Conservation (phyloP, 805 yeast species). For the Schizosaccharomyces japonicus region DNA sequence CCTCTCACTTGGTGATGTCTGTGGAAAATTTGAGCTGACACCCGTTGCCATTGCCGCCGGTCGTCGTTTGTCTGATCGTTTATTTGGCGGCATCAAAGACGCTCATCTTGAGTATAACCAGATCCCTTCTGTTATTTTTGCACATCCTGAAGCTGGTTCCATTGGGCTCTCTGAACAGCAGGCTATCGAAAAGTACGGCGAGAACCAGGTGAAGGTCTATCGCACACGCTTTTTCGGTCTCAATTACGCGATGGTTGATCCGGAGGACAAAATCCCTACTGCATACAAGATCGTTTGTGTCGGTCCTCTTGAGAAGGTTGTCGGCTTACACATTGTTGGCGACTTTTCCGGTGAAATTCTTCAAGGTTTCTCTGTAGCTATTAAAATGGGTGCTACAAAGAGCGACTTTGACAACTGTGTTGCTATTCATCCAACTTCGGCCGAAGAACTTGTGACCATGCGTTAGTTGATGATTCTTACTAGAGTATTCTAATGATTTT, state of each 20-base stretch:
- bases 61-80: slow-evolving; percentile 70
- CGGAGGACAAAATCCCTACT: slow-evolving; percentile 48
- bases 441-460: slow-evolving; percentile 96
- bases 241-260: slow-evolving; percentile 71
- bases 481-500: too few species aligned
- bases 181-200: slow-evolving; percentile 60
- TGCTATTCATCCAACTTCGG: slow-evolving; percentile 95
- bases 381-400: slow-evolving; percentile 96
- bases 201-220: slow-evolving; percentile 58
- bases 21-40: slow-evolving; percentile 69
- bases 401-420: slow-evolving; percentile 84
- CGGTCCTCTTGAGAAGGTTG: slow-evolving; percentile 73
- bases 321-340: slow-evolving; percentile 85
- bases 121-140: slow-evolving; percentile 87
- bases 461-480: too few species aligned
- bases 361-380: slow-evolving; percentile 95
- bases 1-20: slow-evolving; percentile 81
- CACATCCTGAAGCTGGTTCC: slow-evolving; percentile 94
- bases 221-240: slow-evolving; percentile 65
- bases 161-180: slow-evolving; percentile 65
- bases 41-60: slow-evolving; percentile 99
- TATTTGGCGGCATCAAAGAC: slow-evolving; percentile 61
- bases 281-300: slow-evolving; percentile 59
- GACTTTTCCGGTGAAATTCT: slow-evolving; percentile 75
- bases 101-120: slow-evolving; percentile 68